Percentiles rank a stretch among this genome's conserved stretches.
These are phyloP conservation scores for Blechomonas ayalai DNA, from an alignment of 208 protist species.

Conservation along the genomic window DNA sequence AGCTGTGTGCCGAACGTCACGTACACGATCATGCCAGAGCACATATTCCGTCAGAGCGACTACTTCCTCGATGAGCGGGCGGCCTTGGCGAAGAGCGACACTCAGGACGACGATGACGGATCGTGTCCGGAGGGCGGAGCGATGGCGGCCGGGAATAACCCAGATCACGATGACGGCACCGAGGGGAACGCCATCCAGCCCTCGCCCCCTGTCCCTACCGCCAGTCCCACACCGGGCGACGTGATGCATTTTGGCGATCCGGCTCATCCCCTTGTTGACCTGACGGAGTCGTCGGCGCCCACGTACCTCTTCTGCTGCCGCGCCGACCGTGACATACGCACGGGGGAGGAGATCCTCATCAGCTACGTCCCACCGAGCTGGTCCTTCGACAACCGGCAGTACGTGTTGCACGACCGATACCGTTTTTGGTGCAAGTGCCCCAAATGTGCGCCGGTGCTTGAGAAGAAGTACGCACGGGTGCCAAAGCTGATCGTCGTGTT, in stretches of 20 bases:
- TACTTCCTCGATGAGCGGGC: conserved; percentile 60
- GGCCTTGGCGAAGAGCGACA: background rate
- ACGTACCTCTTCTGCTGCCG: conserved; percentile 85
- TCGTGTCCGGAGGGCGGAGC: too few relatives aligned
- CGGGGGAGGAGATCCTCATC: conserved; percentile 71
- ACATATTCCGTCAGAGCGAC: conserved; percentile 67
- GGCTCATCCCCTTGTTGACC: conserved; percentile 5
- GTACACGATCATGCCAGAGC: conserved; percentile 79
- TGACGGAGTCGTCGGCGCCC: conserved; percentile 41
- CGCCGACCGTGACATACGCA: conserved; percentile 58
- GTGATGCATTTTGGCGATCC: background rate
- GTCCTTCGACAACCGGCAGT: conserved; percentile 84
- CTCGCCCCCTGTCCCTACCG: too few relatives aligned
- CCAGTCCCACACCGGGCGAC: too few relatives aligned
- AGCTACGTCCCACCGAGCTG: conserved; percentile 78
- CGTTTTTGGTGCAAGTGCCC: conserved; percentile 86
- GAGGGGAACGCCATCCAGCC: too few relatives aligned
- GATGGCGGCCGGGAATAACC: too few relatives aligned
- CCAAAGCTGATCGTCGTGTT: conserved; percentile 38
- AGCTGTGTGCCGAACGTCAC: conserved; percentile 79
- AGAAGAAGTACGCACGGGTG: conserved; percentile 47
- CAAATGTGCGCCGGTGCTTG: conserved; percentile 62
- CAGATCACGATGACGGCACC: too few relatives aligned
- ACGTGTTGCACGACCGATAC: conserved; percentile 89
- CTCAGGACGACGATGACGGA: background rate